Evolutionary conservation across 495 filamentous ascomycete genomes (phyloP).

Genomic region (Neurospora sublineolata): DNA sequence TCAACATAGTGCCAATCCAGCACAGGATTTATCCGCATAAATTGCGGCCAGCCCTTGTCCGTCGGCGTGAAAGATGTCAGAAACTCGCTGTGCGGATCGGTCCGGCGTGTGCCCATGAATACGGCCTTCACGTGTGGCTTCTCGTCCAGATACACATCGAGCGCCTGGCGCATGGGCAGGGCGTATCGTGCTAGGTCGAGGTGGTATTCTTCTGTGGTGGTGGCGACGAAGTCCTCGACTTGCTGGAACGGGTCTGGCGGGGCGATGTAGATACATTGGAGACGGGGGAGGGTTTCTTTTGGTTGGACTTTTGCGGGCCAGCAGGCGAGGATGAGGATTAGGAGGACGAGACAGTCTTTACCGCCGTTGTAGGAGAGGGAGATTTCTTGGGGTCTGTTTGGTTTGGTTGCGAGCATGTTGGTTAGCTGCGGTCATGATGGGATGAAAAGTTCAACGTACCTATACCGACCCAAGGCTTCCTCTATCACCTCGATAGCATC

Average conservation of each 20-base stretch:
- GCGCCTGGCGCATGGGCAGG: conserved; percentile 67
- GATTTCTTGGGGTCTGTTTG: conserved; percentile 55
- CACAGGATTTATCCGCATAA: conserved; percentile 88
- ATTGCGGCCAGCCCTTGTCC: conserved; percentile 80
- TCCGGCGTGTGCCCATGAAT: conserved; percentile 83
- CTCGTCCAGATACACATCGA: conserved; percentile 60
- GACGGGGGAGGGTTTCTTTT: conserved; percentile 7
- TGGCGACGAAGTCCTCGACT: conserved; percentile 72
- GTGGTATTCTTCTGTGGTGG: conserved; percentile 52
- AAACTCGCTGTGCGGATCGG: conserved; percentile 76
- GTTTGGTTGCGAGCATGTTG: not conserved
- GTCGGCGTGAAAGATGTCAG: conserved; percentile 75
- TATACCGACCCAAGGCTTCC: conserved; percentile 59
- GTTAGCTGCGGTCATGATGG: too few relatives aligned
- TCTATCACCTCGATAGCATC: conserved; percentile 59
- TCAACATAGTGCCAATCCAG: conserved; percentile 97
- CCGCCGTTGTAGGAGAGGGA: conserved; percentile 96
- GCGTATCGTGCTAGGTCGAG: conserved; percentile 68
- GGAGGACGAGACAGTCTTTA: conserved; percentile 90
- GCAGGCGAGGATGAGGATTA: conserved; percentile 75
- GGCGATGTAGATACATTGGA: conserved; percentile 83
- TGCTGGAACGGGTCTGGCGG: conserved; percentile 67
- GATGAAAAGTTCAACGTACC: too few relatives aligned
- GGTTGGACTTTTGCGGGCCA: conserved; percentile 31
- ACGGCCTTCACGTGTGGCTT: conserved; percentile 61